Percentiles rank a stretch among this genome's conserved stretches.
Conservation (phyloP, 345 rosid species). For the Lepidium africanum region DNA sequence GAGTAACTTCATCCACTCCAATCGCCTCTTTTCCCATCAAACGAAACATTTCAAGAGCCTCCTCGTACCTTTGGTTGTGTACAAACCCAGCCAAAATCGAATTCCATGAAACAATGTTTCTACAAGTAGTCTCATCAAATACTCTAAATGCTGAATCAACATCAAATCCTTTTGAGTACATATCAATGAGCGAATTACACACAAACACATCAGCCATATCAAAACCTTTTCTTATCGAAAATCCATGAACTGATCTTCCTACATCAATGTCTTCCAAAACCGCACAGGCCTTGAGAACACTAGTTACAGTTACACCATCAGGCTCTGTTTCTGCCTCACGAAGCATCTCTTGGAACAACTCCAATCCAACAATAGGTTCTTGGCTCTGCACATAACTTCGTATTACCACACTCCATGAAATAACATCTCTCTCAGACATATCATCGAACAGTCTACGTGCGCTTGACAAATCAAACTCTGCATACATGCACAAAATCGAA, state of each 20-base stretch:
- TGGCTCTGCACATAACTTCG: conserved; percentile 39
- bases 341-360: conserved; percentile 52
- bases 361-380: conserved; percentile 34
- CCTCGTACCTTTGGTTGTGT: conserved; percentile 32
- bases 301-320: conserved; percentile 39
- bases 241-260: conserved; percentile 52
- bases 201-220: conserved; percentile 39
- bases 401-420: conserved; percentile 63
- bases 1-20: conserved; percentile 44
- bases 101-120: conserved; percentile 63
- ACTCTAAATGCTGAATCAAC: conserved; percentile 41
- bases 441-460: conserved; percentile 63
- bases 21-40: conserved; percentile 38
- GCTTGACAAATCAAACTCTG: conserved; percentile 14
- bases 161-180: conserved; percentile 51
- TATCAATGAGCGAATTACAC: conserved; percentile 55
- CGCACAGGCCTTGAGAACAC: conserved; percentile 57
- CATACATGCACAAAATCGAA: conserved; percentile 39
- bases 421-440: conserved; percentile 55
- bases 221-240: conserved; percentile 40
- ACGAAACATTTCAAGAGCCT: conserved; percentile 38
- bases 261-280: conserved; percentile 21
- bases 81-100: conserved; percentile 52
- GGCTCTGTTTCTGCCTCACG: conserved; percentile 26
- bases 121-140: conserved; percentile 32